Percentiles rank a stretch among this genome's conserved stretches.
phyloP scores from a whole-genome alignment of 768 basidiomycete genomes.

The button mushroom (Agaricus bisporus) region DNA sequence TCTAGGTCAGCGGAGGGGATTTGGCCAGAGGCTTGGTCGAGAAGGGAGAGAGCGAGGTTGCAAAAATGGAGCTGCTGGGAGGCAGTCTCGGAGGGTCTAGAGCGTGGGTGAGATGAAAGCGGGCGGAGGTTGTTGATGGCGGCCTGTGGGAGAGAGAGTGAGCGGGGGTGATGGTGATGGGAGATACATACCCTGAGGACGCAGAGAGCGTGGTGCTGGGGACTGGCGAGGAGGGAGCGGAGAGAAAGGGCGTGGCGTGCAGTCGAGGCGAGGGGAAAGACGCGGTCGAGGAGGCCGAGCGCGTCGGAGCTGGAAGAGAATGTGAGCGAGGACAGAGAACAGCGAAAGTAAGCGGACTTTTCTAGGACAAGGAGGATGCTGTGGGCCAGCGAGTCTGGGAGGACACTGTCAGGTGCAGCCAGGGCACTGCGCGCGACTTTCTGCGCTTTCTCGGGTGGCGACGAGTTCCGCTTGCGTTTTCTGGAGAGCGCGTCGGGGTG shows the following conservation, averaged over 20 bases:
- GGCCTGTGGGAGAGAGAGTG: slow-evolving; percentile 29
- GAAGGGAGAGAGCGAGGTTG: slow-evolving; percentile 62
- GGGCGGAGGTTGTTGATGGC: slow-evolving; percentile 67
- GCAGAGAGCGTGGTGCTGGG: slow-evolving; percentile 46
- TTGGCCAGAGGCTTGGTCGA: slow-evolving; percentile 61
- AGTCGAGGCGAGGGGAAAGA: slow-evolving; percentile 50
- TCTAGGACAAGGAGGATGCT: slow-evolving; percentile 57
- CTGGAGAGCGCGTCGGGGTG: slow-evolving; percentile 17
- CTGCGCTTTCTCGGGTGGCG: slow-evolving; percentile 27
- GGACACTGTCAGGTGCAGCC: slow-evolving; percentile 7
- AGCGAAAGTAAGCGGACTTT: slow-evolving; percentile 29
- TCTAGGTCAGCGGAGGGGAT: slow-evolving; percentile 39
- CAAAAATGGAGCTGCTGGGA: slow-evolving; percentile 71
- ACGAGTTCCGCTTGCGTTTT: slow-evolving; percentile 63
- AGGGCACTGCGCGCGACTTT: slow-evolving; percentile 42
- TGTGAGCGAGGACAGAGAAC: slow-evolving; percentile 7
- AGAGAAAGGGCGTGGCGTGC: slow-evolving; percentile 40
- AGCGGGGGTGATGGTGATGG: slow-evolving; percentile 14
- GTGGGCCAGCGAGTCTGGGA: slow-evolving; percentile 31
- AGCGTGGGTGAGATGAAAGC: slow-evolving; percentile 59
- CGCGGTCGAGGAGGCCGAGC: slow-evolving; percentile 75
- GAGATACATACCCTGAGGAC: slow-evolving; percentile 46
- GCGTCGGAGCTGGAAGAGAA: slow-evolving; percentile 48
- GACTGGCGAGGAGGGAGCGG: slow-evolving; percentile 48
- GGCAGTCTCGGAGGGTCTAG: slow-evolving; percentile 56